Conservation (phyloP, 306 rosid species). For the Ziziphus jujuba region DNA sequence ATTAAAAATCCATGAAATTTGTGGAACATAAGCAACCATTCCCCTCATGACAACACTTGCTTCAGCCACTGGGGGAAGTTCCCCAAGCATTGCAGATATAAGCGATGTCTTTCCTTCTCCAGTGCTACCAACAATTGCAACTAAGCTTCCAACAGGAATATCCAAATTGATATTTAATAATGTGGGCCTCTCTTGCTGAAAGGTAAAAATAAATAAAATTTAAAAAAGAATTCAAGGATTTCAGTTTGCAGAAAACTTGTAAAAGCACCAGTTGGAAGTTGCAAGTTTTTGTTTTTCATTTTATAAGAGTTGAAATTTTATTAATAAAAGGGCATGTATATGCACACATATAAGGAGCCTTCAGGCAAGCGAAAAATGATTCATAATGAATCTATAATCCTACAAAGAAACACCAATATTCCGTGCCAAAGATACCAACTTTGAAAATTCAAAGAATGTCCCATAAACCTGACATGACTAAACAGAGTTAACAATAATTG, state of each 20-base stretch:
- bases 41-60: constrained; percentile 42
- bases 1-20: constrained; percentile 53
- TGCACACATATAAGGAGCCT: too few species aligned
- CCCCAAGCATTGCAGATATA: constrained; percentile 60
- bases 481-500: too few species aligned
- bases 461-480: too few species aligned
- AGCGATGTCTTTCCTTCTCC: constrained; percentile 66
- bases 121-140: constrained; percentile 59
- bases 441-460: not conserved
- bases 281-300: not conserved
- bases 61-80: constrained; percentile 47
- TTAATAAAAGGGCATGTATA: too few species aligned
- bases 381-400: not conserved
- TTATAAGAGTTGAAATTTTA: not conserved
- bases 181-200: constrained; percentile 46
- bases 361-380: not conserved
- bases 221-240: not conserved
- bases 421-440: not conserved
- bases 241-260: not conserved
- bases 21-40: constrained; percentile 55
- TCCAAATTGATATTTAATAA: constrained; percentile 49
- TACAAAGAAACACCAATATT: not conserved
- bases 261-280: not conserved
- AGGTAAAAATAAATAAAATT: not conserved
- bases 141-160: constrained; percentile 54